A percentile compares a stretch with the other conserved stretches of the same genome.
Conservation (phyloP, 2,329 filamentous ascomycete genomes). For the Pyrenophora tritici-repentis region DNA sequence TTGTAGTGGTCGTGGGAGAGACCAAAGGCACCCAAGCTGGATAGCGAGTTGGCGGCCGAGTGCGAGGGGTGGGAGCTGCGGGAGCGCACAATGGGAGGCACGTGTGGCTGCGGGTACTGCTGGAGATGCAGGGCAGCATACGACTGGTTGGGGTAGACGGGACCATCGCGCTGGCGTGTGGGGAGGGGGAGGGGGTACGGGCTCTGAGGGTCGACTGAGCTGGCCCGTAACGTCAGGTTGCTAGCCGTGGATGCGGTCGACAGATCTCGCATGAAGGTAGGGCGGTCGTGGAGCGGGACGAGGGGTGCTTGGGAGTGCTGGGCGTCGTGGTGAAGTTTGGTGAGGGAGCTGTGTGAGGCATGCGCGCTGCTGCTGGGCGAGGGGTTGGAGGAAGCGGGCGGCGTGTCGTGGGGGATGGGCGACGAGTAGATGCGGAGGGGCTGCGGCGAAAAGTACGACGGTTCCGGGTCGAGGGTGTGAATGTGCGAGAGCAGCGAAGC, state of each 20-base stretch:
- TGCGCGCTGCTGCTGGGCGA: constrained; percentile 41
- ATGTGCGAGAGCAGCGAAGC: constrained; percentile 24
- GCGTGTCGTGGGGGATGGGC: constrained; percentile 36
- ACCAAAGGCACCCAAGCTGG: constrained; percentile 50
- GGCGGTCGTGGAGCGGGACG: constrained; percentile 38
- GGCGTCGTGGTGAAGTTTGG: constrained; percentile 9
- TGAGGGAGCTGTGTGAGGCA: constrained; percentile 32
- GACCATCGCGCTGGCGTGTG: constrained; percentile 37
- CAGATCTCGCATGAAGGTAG: constrained; percentile 48
- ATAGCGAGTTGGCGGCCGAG: constrained; percentile 45
- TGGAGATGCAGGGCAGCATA: constrained; percentile 56
- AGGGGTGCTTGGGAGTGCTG: constrained; percentile 18
- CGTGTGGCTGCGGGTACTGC: constrained; percentile 47
- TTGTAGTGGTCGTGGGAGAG: constrained; percentile 41
- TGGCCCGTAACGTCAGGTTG: constrained; percentile 48
- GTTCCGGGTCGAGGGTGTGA: constrained; percentile 34
- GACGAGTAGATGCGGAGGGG: constrained; percentile 43
- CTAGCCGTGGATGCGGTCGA: constrained; percentile 51
- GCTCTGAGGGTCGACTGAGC: constrained; percentile 32
- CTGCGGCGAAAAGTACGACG: constrained; percentile 48
- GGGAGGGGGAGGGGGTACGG: constrained; percentile 15
- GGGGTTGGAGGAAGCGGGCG: constrained; percentile 33
- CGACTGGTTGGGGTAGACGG: constrained; percentile 56
- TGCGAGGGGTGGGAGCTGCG: constrained; percentile 51
- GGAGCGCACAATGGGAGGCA: constrained; percentile 48